Conservation (phyloP, 495 filamentous ascomycete genomes). For the Viridothelium virens region DNA sequence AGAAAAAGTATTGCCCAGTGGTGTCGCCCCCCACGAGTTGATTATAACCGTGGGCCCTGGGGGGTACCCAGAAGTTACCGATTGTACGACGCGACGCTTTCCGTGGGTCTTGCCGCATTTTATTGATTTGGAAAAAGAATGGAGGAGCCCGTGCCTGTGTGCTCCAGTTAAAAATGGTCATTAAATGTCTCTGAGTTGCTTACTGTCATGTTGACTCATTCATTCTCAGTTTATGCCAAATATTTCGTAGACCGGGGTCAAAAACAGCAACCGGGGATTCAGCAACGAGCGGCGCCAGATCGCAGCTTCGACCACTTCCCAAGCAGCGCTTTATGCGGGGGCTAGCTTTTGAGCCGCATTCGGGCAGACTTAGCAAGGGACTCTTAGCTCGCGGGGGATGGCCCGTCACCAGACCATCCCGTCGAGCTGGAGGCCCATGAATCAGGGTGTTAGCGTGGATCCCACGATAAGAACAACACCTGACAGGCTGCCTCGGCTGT, state of each 20-base stretch:
- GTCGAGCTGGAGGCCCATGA: neutral
- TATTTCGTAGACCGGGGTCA: neutral
- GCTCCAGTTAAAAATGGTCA: neutral
- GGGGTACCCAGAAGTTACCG: conserved; percentile 8
- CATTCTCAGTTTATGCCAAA: neutral
- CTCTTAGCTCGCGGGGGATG: neutral
- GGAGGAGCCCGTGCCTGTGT: neutral
- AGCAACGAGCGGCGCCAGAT: neutral
- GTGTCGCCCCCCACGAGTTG: neutral
- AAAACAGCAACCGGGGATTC: neutral
- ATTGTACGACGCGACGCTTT: neutral
- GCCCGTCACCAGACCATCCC: conserved; percentile 5
- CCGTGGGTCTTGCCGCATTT: neutral
- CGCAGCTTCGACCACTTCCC: neutral
- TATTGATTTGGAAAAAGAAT: neutral
- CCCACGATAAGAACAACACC: neutral
- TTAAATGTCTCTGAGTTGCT: neutral
- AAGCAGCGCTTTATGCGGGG: neutral
- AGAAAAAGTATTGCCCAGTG: neutral
- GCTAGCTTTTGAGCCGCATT: neutral
- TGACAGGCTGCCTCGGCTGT: neutral
- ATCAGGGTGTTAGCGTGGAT: neutral
- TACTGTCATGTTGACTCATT: neutral
- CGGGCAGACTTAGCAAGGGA: neutral
- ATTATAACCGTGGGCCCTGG: conserved; percentile 1